Base-by-base conservation (phyloP, 2,329 filamentous ascomycete species). In the Stylonectria norvegica region DNA sequence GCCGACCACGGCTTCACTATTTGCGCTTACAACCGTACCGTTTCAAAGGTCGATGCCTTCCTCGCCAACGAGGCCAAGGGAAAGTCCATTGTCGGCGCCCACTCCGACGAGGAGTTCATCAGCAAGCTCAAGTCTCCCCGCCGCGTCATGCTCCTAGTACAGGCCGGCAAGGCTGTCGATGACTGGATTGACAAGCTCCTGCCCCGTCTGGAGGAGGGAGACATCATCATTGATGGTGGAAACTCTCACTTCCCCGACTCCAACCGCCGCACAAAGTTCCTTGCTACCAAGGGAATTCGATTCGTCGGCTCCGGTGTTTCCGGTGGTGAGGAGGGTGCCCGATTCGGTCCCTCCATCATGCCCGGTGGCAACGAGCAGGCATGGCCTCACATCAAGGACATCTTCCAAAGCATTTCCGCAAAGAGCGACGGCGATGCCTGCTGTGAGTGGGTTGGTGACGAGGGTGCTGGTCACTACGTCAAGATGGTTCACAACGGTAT, bases 401-500 rank as follows among this genome's bases (percentile, higher is more conserved):
- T 98, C 65, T 95, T 98, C 80, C 93, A 98, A 78, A 82, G 82
- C 76, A 95, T 98, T 67, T 81, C 93, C 52, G 93, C 93, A 70
- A 97, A 98, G 83, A 94, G 87, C 70, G 91, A 96, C 63, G 85
- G 84, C 62, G 93, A 98, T 80, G 75, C 93, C 55, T 98, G 93
- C 83, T 98, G 93, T 67, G 93, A 98, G 73, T 98, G 93, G 93
- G 93, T 98, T 61, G 93, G 93, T 76, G 93, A 97, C 73, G 89
- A 97, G 72, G 93, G 93, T 82, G 88, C 93, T 73, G 93, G 93
- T 61, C 93, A 98, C 84, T 98, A 96, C 79, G 91, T 98, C 78
- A 98, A 98, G 87, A 98, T 98, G 93, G 93, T 98, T 52, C 93
- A 98, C 85, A 98, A 98, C 75, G 93, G 93, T 81, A 98, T 98